Evolutionary conservation across 2,329 filamentous ascomycete species (phyloP), one percentile per base, ranked within the genome.

Genomic region (Scedosporium aurantiacum): DNA sequence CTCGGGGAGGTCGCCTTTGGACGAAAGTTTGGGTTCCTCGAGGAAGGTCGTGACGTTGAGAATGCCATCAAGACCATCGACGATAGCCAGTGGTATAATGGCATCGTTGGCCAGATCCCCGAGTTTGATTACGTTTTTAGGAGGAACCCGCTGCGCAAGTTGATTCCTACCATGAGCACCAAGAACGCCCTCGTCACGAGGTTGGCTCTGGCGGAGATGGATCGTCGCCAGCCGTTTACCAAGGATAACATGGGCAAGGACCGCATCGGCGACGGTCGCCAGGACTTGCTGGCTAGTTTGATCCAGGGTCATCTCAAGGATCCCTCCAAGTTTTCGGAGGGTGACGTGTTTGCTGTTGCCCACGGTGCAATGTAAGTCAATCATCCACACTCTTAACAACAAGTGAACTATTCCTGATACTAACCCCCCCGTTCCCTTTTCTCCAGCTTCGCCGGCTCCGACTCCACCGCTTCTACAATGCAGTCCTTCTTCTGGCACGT

Each of bases 391-490:
- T 16, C 54, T 27, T 27, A 37, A 21, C 10, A 21, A 32, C 5
- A 45, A 23, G 57, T 21, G 27, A 45, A 6, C 3, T 0, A n/a
- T 41, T 28, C 25, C 41, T 2, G 27, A n/a, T 16, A 5, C 52
- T 55, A 55, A 50, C 47, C 8, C 23, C n/a, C 3, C 10, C 32
- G 16, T 41, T 41, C 37, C 6, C 37, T 41, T n/a, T 5, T 6
- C 14, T 8, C 1, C 50, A 82, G 79, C 64, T 81, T 84, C 67
- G 82, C 82, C 16, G 83, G 83, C 27, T 83, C 82, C 21, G 82
- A 85, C 70, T 83, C 82, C 0, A 84, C 82, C 0, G 82, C 82
- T 10, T 82, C 79, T 6, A 82, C 79, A 0, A 82, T 82, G 79
- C 79, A 82, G 64, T 81, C 79, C 61, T 80, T 82, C 68, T 81